A percentile compares a stretch with the other conserved stretches of the same genome.
Evolutionary conservation across 2,329 filamentous ascomycete species (phyloP).

Genomic region (Bipolaris zeicola): DNA sequence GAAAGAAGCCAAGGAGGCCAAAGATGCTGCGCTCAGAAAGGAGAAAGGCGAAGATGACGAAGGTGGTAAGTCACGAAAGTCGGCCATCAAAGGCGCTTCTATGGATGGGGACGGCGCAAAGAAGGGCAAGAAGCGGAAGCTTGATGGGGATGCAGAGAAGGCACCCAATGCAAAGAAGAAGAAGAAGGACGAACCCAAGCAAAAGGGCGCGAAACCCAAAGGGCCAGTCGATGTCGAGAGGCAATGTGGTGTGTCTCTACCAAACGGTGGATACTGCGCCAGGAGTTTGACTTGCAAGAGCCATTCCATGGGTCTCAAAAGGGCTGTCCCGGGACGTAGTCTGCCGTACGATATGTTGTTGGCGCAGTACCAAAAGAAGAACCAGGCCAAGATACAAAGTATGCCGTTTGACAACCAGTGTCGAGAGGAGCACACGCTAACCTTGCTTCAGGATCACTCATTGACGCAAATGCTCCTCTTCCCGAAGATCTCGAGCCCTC

Average conservation of each 20-base stretch:
- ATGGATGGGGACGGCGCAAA: constrained; percentile 48
- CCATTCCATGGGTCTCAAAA: constrained; percentile 92
- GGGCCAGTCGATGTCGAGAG: constrained; percentile 92
- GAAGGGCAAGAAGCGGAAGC: constrained; percentile 56
- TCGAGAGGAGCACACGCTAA: constrained; percentile 5
- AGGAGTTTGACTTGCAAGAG: constrained; percentile 91
- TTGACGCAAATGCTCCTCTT: constrained; percentile 89
- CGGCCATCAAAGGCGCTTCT: constrained; percentile 47
- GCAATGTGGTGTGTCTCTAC: constrained; percentile 85
- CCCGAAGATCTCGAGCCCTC: constrained; percentile 78
- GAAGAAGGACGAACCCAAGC: constrained; percentile 90
- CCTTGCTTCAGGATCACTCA: constrained; percentile 72
- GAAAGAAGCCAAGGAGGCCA: constrained; percentile 66
- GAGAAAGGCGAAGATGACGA: constrained; percentile 53
- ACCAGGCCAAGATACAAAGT: constrained; percentile 97
- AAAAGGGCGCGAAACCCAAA: constrained; percentile 83
- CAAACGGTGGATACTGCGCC: constrained; percentile 86
- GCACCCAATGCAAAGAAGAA: constrained; percentile 82
- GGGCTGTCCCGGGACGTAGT: constrained; percentile 83
- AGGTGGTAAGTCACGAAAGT: constrained; percentile 51
- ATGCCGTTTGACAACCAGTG: constrained; percentile 49
- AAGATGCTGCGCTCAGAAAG: constrained; percentile 56
- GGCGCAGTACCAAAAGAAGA: constrained; percentile 78
- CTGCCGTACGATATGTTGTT: constrained; percentile 92
- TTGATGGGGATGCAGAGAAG: constrained; percentile 70